phyloP scores from a whole-genome alignment of 2,329 filamentous ascomycete genomes.

The Emmonsiellopsis sp. region DNA sequence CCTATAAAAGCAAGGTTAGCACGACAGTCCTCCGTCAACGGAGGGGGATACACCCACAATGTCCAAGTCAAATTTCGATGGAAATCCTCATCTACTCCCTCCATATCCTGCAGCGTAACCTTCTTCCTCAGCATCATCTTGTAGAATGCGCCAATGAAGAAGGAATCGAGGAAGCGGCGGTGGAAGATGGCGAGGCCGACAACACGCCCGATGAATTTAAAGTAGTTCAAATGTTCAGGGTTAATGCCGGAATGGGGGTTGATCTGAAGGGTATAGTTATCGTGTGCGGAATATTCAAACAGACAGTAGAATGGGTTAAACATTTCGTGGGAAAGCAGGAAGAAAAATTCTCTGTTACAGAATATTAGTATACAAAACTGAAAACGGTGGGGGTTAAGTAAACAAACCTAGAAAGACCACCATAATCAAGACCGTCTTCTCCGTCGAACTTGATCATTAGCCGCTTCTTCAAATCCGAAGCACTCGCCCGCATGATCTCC shows the following conservation, averaged over 20 bases:
- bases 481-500: slow-evolving; percentile 93
- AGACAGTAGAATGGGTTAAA: slow-evolving; percentile 99
- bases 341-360: slow-evolving; percentile 80
- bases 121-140: slow-evolving; percentile 98
- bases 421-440: slow-evolving; percentile 95
- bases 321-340: slow-evolving; percentile 98
- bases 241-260: slow-evolving; percentile 99
- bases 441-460: slow-evolving; percentile 99
- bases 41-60: slow-evolving; percentile 44
- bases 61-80: slow-evolving; percentile 96
- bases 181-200: slow-evolving; percentile 98
- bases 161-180: slow-evolving; percentile 90
- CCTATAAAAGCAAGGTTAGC: slow-evolving; percentile 31
- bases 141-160: slow-evolving; percentile 98
- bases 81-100: slow-evolving; percentile 96
- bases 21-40: not conserved
- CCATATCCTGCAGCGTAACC: slow-evolving; percentile 89
- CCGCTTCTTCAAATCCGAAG: slow-evolving; percentile 93
- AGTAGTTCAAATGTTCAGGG: slow-evolving; percentile 97
- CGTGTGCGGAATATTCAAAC: slow-evolving; percentile 98
- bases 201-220: slow-evolving; percentile 98
- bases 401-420: slow-evolving; percentile 71
- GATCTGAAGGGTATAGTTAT: slow-evolving; percentile 99
- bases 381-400: not conserved
- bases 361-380: slow-evolving; percentile 1